Base-by-base conservation (phyloP, 176 grass and related monocot genomes). In the Alopecurus myosuroides region DNA sequence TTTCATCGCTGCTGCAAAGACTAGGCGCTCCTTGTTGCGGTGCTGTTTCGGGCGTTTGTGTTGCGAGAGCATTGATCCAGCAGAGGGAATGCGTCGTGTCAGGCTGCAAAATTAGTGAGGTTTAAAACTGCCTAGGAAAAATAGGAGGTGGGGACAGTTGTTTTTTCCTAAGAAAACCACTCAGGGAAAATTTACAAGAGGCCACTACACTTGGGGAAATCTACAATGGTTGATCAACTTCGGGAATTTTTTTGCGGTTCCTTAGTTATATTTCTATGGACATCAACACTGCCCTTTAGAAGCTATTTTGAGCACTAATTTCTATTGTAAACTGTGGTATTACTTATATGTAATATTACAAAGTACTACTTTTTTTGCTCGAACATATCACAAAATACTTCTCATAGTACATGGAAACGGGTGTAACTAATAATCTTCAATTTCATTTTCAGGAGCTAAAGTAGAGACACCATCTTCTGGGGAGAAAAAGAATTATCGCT, bases 401-500 rank as follows among this genome's bases (percentile, higher is more conserved):
- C 71, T 76, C 35, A 51, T 79, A 62, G 35, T 83, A 89, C 71
- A 80, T 86, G 14, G 33, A 56, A 79, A 74, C 5, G 14, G 7
- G 29, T 77, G 44, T 82, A 61, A 70, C 10, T 49, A 51, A 34
- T 30, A 51, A 7, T 61, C 44, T 53, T 26, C 26, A 83, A 30
- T 86, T 88, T 84, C 13, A 77, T 56, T 81, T 88, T 46, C 74
- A 92, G 89, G 76, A 77, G 87, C 77, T 65, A 85, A 86, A 52
- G 69, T 81, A 50, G 82, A 92, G 61, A 40, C 77, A 86, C 78
- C 89, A 75, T 15, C 86, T 85, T 53, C 85, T 81, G 85, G 90
- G 50, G 86, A 57, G 35, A 50, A 77, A 64, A 87, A 91, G 28
- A 99, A 89, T 82, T 99, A 96, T 70, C 87, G 97, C 57, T 99